Evolutionary conservation across 352 stramenopile species (phyloP), one percentile per base, ranked within the genome.

Genomic region (Globisporangium nodosum): DNA sequence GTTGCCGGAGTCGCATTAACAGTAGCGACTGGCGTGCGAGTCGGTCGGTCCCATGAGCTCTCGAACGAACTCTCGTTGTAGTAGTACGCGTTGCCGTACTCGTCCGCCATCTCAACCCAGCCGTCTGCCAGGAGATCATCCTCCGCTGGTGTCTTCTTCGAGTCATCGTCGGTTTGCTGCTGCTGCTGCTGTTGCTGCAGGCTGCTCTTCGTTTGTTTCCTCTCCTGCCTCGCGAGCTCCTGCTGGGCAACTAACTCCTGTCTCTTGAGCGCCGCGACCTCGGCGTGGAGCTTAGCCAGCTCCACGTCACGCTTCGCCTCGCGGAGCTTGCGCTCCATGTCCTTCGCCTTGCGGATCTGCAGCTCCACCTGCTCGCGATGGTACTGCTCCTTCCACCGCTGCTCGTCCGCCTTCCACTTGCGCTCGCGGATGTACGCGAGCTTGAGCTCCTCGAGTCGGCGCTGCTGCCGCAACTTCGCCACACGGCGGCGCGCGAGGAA

Each of bases 231-330:
- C 49, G 11, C 73, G 51, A 40, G 49, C 49, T 35, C 49, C 8
- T 43, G 49, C 9, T 68, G 8, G 4, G 50, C 50, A 9, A 43
- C 57, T 8, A 73, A 58, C 40, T 78, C 70, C 18, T 78, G 60
- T 50, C 70, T 73, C 9, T 63, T 40, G 15, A 69, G 81, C 55
- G 68, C 58, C 3, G 78, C 79, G 3, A 71, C 73, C 50, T 88
- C 65, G 4, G 68, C 71, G 33, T 81, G 68, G 43, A 74, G 78
- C 37, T 75, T 78, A 21, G 81, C 82, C 3, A 87, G 42, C 64
- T 89, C 76, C 1, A 68, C 69, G 49, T 88, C 78, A 31, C 74
- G 60, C 63, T 88, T 82, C n/a, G 78, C 82, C 56, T 87, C 71
- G 8, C 71, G 70, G n/a, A 84, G 56, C 39, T 75, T 57, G 31